Percentiles rank a stretch among this genome's conserved stretches.
phyloP scores from a whole-genome alignment of 2,329 filamentous ascomycete genomes.

The Alternaria dauci region DNA sequence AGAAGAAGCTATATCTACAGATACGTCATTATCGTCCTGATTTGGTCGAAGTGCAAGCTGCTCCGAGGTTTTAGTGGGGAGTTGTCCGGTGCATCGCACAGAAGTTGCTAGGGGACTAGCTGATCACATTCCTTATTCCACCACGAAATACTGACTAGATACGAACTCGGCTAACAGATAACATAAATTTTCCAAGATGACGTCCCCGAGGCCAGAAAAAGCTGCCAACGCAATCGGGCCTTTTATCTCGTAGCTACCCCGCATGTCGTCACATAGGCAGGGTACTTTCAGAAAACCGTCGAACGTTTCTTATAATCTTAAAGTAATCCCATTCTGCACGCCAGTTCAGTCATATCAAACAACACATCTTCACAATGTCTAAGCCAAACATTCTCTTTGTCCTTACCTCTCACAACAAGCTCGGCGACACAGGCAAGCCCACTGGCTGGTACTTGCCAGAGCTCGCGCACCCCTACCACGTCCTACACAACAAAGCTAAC shows the following conservation, averaged over 20 bases:
- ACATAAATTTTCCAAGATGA: not conserved
- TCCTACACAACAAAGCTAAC: constrained; percentile 47
- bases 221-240: constrained; percentile 9
- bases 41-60: not conserved
- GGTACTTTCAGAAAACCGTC: not conserved
- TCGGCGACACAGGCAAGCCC: constrained; percentile 56
- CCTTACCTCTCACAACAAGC: constrained; percentile 67
- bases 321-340: not conserved
- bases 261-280: constrained; percentile 13
- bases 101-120: not conserved
- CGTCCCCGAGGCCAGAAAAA: not conserved
- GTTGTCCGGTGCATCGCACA: not conserved
- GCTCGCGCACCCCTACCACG: constrained; percentile 51
- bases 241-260: constrained; percentile 10
- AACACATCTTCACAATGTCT: constrained; percentile 12
- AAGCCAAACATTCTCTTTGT: constrained; percentile 72
- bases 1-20: not conserved
- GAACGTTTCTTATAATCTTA: constrained; percentile 1
- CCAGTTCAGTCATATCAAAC: not conserved
- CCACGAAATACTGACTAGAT: not conserved
- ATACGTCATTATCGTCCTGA: not conserved
- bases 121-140: not conserved
- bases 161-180: not conserved
- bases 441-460: constrained; percentile 74
- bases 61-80: not conserved